Base-by-base conservation (phyloP, 768 basidiomycete genomes). In the Boletus coccyginus region DNA sequence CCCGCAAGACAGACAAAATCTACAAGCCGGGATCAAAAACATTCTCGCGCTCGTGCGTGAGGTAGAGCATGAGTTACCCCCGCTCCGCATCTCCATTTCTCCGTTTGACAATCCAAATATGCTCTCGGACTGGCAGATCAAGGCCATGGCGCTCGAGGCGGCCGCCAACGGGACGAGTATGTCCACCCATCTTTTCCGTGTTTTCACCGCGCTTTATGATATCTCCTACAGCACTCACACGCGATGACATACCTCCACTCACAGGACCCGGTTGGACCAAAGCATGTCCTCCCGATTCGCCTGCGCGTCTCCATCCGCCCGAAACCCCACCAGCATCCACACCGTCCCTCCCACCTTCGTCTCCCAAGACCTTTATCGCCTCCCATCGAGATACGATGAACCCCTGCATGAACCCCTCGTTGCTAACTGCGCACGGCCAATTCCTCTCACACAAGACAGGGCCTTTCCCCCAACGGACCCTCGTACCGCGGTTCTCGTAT, bases 401-500 rank as follows among this genome's bases (percentile, higher is more conserved):
- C 47, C 71, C 76, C 0, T 78, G 77, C 56, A 31, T 42, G 24
- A 66, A 77, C 51, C 77, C 77, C 1, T 60, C 62, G 14, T 57
- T 73, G 39, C 51, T 78, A 36, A 52, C 51, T 4, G 71, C 77
- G 0, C 82, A 85, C 59, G 83, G 82, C 0, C 78, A 81, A 50
- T 83, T 81, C 61, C 72, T 85, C 21, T 75, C 79, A 0, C 75
- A 81, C 47, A 67, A 75, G 12, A 52, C 46, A 5, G 85, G 84
- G 2, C 83, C 83, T 0, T 49, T 52, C 2, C 81, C 83, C 2
- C 74, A 76, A 51, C 46, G 19, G 1, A 66, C 61, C 1, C 63
- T 84, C 59, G 62, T 82, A 0, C 85, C 84, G 0, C 75, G 79
- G 24, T 86, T 87, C 60, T 78, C 80, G 6, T 76, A 76, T 45